Conservation (phyloP, 192 early-diverging fungal genomes). For the Backusella macrospora region DNA sequence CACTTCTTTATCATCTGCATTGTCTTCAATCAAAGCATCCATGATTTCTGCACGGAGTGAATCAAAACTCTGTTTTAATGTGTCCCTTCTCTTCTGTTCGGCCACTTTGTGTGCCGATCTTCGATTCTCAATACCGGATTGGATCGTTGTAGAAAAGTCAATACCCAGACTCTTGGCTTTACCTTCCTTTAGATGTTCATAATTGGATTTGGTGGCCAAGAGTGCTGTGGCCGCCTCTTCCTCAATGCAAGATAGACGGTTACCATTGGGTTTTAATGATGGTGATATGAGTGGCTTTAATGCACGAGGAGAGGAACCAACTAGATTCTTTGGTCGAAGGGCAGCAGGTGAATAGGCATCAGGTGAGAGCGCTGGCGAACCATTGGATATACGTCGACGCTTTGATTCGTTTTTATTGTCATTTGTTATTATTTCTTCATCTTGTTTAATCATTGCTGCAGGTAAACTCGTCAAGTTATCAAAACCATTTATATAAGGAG, state of each 20-base stretch:
- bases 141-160: slow-evolving; percentile 73
- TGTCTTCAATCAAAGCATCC: slow-evolving; percentile 53
- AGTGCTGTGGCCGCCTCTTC: slow-evolving; percentile 35
- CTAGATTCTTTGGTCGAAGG: slow-evolving; percentile 27
- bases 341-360: slow-evolving; percentile 23
- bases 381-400: slow-evolving; percentile 29
- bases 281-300: slow-evolving; percentile 52
- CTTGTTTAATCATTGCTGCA: slow-evolving; percentile 24
- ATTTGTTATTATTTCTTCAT: not conserved
- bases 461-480: slow-evolving; percentile 32
- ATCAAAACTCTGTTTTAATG: slow-evolving; percentile 90
- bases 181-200: slow-evolving; percentile 86
- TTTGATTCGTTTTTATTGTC: slow-evolving; percentile 3
- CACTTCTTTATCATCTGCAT: slow-evolving; percentile 14
- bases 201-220: slow-evolving; percentile 65
- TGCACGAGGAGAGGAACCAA: slow-evolving; percentile 34
- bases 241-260: slow-evolving; percentile 23
- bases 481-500: not conserved
- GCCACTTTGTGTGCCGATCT: slow-evolving; percentile 91
- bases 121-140: slow-evolving; percentile 78
- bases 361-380: not conserved
- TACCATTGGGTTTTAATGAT: slow-evolving; percentile 50
- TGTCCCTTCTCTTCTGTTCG: slow-evolving; percentile 94
- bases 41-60: slow-evolving; percentile 71
- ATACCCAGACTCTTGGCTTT: slow-evolving; percentile 81